Percentiles rank a stretch among this genome's conserved stretches.
Evolutionary conservation across 1,284 basidiomycete species (phyloP).

Genomic region (Papiliotrema fonsecae): DNA sequence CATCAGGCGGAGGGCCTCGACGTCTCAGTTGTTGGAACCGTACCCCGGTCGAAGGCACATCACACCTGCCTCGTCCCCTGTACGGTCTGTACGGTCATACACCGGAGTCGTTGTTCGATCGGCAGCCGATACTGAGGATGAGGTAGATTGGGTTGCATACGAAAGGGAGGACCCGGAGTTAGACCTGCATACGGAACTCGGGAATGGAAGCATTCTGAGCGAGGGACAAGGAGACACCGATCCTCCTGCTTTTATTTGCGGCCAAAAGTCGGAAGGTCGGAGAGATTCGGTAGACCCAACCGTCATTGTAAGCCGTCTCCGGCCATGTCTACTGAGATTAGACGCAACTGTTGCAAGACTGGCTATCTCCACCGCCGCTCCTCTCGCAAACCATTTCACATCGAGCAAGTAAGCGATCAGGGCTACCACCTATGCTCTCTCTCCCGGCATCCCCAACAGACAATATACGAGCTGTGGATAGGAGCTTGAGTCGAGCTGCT

Average conservation of each 20-base stretch:
- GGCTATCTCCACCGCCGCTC: neutral
- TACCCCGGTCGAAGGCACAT: no score
- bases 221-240: neutral
- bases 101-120: no score
- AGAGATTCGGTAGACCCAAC: no score
- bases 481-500: neutral
- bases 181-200: neutral
- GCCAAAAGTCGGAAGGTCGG: no score
- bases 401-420: neutral
- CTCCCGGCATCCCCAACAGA: neutral
- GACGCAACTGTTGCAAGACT: neutral
- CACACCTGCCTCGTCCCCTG: neutral
- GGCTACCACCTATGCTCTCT: neutral
- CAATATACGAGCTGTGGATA: neutral
- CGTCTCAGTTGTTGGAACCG: no score
- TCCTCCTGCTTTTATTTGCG: no score
- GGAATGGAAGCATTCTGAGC: neutral
- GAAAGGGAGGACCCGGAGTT: neutral
- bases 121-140: no score
- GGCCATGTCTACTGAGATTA: neutral
- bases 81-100: neutral
- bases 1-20: no score
- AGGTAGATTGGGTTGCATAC: neutral
- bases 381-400: neutral
- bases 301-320: no score